A percentile compares a stretch with the other conserved stretches of the same genome.
Evolutionary conservation across 331 rosid genomes (phyloP).

Genomic region (Malus hybrid): DNA sequence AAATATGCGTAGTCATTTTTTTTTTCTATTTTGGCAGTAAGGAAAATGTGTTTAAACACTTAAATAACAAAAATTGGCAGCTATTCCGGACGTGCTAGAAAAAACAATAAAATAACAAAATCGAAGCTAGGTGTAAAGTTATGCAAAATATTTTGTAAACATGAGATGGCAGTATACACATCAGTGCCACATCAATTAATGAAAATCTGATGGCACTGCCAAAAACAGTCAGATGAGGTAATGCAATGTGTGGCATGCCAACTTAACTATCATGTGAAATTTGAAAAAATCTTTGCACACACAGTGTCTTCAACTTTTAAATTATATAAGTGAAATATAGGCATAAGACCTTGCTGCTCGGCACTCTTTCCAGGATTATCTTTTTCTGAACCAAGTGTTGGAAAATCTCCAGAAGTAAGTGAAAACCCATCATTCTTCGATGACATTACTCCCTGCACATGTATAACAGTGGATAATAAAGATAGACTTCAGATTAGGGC

Average conservation of each 20-base stretch:
- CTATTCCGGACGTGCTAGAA: not conserved
- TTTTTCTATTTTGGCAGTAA: not conserved
- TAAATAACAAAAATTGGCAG: not conserved
- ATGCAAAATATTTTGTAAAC: not conserved
- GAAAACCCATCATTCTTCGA: conserved; percentile 67
- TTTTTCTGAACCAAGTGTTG: conserved; percentile 87
- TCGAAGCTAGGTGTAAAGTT: not conserved
- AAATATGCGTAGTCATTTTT: not conserved
- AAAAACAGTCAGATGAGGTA: not conserved
- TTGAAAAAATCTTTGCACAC: not conserved
- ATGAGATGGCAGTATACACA: not conserved
- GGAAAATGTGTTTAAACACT: not conserved
- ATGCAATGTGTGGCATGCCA: not conserved
- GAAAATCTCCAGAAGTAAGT: conserved; percentile 81
- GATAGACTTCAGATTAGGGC: not conserved
- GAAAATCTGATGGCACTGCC: not conserved
- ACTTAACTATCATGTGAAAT: not conserved
- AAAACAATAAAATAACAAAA: not conserved
- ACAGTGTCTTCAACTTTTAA: not conserved
- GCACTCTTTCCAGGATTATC: conserved; percentile 51
- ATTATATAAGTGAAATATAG: not conserved
- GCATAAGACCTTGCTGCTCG: conserved; percentile 48
- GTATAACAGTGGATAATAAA: not conserved
- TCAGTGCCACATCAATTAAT: not conserved
- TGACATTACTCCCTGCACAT: conserved; percentile 48